Evolutionary conservation across 129 eudicot species (phyloP).

Genomic region (Flaveria ramosissima): DNA sequence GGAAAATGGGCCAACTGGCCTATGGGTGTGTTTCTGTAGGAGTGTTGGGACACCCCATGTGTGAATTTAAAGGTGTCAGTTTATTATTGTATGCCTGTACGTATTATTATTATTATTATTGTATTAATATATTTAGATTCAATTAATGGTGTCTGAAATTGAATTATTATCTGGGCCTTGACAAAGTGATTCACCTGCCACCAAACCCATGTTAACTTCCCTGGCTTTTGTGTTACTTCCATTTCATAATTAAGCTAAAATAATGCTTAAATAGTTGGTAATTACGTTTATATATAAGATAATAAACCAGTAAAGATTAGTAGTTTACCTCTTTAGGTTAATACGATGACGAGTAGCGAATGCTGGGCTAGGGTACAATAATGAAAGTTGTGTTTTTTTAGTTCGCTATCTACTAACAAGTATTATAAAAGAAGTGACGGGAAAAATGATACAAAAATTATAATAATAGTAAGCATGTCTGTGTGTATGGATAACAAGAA

Average conservation of each 20-base stretch:
- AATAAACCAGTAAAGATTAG: not conserved
- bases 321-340: not conserved
- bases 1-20: conserved; percentile 42
- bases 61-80: conserved; percentile 29
- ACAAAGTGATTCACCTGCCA: conserved; percentile 40
- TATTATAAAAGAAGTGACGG: no score
- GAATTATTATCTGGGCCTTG: conserved; percentile 22
- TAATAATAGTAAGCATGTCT: no score
- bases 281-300: not conserved
- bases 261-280: conserved; percentile 9
- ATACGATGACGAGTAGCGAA: not conserved
- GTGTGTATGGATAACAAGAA: no score
- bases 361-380: no score
- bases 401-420: no score
- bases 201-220: conserved; percentile 44
- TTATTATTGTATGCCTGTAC: not conserved
- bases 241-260: not conserved
- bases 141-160: not conserved
- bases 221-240: conserved; percentile 29
- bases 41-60: conserved; percentile 11
- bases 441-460: no score
- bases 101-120: not conserved
- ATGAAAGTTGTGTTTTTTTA: no score
- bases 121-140: not conserved
- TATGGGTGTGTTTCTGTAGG: conserved; percentile 27